Conservation (phyloP, 371 early-diverging fungal genomes). For the Apophysomyces trapeziformis region DNA sequence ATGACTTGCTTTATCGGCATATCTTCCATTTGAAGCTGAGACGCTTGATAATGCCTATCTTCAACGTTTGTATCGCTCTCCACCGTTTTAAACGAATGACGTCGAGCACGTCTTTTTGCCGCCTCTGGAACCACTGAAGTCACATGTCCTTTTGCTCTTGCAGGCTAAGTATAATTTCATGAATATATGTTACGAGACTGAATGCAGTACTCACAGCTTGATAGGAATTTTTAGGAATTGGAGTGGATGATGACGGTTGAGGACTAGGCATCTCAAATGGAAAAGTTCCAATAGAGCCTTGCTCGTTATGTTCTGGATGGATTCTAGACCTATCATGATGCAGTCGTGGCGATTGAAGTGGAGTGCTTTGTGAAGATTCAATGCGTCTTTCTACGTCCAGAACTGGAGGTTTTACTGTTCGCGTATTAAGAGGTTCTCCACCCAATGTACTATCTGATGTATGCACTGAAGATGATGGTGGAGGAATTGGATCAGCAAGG, state of each 20-base stretch:
- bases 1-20: neutral
- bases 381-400: neutral
- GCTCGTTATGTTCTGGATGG: no score
- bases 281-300: no score
- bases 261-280: neutral
- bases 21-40: neutral
- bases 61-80: neutral
- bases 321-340: neutral
- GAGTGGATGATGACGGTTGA: slow-evolving; percentile 13
- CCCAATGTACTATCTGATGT: no score
- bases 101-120: slow-evolving; percentile 46
- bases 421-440: no score
- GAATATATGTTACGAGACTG: no score
- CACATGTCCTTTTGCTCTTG: neutral
- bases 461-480: neutral
- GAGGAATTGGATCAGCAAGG: neutral
- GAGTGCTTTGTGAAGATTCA: neutral
- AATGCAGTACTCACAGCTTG: neutral
- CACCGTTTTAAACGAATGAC: slow-evolving; percentile 30
- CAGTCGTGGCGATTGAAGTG: neutral
- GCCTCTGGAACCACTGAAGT: slow-evolving; percentile 48
- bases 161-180: neutral
- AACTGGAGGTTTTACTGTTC: neutral
- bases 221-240: slow-evolving; percentile 19
- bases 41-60: neutral